These are phyloP conservation scores for Microstroma glucosiphilum DNA, from an alignment of 1,284 basidiomycete species.

Conservation along the genomic window DNA sequence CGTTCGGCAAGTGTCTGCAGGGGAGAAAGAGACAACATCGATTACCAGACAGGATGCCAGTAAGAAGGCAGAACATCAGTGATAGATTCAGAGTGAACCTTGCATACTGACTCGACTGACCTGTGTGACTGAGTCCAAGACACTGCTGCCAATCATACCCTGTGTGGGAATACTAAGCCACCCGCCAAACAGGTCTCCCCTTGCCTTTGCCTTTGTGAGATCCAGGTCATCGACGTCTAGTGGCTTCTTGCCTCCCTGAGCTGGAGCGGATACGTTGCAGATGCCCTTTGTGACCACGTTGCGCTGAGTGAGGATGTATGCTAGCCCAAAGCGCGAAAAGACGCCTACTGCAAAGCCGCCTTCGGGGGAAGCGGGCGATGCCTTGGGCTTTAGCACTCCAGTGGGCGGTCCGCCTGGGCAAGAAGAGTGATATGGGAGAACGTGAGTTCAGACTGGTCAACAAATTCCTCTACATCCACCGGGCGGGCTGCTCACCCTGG, in stretches of 20 bases:
- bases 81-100: no score
- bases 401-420: conserved; percentile 1
- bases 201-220: conserved; percentile 23
- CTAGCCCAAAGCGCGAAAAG: conserved; percentile 49
- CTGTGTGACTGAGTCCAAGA: conserved; percentile 31
- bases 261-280: conserved; percentile 46
- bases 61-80: no score
- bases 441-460: conserved; percentile 24
- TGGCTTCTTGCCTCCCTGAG: conserved; percentile 19
- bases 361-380: conserved; percentile 19
- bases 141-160: conserved; percentile 20
- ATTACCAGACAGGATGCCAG: no score
- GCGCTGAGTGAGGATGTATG: conserved; percentile 41
- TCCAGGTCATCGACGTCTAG: conserved; percentile 45
- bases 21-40: not conserved
- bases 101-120: conserved; percentile 18
- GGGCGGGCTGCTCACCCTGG: conserved; percentile 29
- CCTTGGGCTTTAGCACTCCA: conserved; percentile 9
- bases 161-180: conserved; percentile 21
- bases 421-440: conserved; percentile 15
- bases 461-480: no score
- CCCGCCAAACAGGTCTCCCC: conserved; percentile 24
- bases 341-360: conserved; percentile 49
- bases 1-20: conserved; percentile 18
- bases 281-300: conserved; percentile 44